Conservation (phyloP, 768 basidiomycete genomes). For the Phaeotremella fagi region DNA sequence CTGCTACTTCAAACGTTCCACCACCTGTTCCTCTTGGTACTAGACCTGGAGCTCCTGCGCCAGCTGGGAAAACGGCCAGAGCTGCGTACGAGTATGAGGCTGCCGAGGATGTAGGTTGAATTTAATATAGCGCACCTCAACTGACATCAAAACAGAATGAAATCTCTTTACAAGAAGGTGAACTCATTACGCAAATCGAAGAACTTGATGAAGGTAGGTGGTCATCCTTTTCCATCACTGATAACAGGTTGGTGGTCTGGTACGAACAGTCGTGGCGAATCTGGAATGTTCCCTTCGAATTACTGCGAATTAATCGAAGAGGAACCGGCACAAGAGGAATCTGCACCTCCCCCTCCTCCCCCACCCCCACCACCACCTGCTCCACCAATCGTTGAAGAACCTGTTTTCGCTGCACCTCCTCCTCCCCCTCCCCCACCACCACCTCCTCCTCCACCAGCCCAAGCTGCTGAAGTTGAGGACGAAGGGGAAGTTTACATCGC, state of each 20-base stretch:
- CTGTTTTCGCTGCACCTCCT: constrained; percentile 43
- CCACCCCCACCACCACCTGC: constrained; percentile 51
- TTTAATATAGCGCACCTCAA: not conserved
- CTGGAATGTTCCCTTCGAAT: constrained; percentile 85
- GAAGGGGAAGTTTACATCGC: constrained; percentile 48
- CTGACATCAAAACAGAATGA: constrained; percentile 70
- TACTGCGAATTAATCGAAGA: constrained; percentile 73
- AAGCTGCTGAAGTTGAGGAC: constrained; percentile 47
- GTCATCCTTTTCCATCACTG: not conserved
- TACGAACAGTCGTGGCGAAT: constrained; percentile 63
- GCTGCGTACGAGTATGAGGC: constrained; percentile 74
- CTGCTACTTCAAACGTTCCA: constrained; percentile 35
- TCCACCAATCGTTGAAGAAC: not conserved
- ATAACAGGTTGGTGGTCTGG: constrained; percentile 78
- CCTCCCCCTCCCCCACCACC: constrained; percentile 54
- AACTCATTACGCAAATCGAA: constrained; percentile 74
- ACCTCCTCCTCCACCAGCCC: constrained; percentile 53
- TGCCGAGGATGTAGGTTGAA: constrained; percentile 26
- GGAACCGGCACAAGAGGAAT: constrained; percentile 32
- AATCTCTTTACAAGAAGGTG: constrained; percentile 71
- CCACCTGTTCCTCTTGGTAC: constrained; percentile 42
- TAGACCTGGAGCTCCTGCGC: constrained; percentile 39
- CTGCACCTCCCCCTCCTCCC: constrained; percentile 53
- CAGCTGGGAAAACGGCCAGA: constrained; percentile 61
- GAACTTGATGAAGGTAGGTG: constrained; percentile 65